Conservation (phyloP, 371 early-diverging fungal genomes). For the Parasitella parasitica region DNA sequence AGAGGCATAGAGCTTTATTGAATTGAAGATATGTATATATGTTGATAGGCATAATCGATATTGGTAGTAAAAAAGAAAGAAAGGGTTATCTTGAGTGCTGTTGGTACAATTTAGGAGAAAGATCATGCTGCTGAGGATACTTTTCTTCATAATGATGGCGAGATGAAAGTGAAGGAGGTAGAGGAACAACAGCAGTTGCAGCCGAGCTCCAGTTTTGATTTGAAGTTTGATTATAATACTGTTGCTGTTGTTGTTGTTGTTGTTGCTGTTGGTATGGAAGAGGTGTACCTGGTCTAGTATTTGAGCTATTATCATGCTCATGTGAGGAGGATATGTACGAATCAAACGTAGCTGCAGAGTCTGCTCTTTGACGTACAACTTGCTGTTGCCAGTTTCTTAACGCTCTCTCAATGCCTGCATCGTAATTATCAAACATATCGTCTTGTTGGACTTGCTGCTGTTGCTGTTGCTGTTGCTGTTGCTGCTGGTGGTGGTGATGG, state of each 20-base stretch:
- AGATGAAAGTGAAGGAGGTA: not conserved
- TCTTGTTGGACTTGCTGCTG: not conserved
- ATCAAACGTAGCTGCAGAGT: constrained; percentile 18
- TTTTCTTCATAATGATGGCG: not conserved
- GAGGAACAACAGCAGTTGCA: not conserved
- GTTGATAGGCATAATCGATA: not conserved
- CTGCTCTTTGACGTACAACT: constrained; percentile 15
- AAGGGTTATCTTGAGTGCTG: not conserved
- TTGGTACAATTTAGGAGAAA: not conserved
- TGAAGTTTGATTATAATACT: not conserved
- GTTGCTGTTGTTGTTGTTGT: not conserved
- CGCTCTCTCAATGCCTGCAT: constrained; percentile 12
- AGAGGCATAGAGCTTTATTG: not conserved
- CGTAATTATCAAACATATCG: constrained; percentile 9
- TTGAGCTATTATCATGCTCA: not conserved
- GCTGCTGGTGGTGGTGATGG: not conserved
- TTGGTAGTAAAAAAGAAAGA: not conserved
- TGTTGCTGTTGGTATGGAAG: constrained; percentile 2
- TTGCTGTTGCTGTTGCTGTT: not conserved
- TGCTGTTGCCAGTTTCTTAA: constrained; percentile 22
- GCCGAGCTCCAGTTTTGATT: not conserved
- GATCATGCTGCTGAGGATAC: not conserved
- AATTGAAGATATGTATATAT: not conserved
- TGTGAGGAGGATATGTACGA: constrained; percentile 2
- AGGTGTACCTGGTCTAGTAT: constrained; percentile 9